Base-by-base conservation (phyloP, 495 filamentous ascomycete genomes). In the Neohortaea acidophila region DNA sequence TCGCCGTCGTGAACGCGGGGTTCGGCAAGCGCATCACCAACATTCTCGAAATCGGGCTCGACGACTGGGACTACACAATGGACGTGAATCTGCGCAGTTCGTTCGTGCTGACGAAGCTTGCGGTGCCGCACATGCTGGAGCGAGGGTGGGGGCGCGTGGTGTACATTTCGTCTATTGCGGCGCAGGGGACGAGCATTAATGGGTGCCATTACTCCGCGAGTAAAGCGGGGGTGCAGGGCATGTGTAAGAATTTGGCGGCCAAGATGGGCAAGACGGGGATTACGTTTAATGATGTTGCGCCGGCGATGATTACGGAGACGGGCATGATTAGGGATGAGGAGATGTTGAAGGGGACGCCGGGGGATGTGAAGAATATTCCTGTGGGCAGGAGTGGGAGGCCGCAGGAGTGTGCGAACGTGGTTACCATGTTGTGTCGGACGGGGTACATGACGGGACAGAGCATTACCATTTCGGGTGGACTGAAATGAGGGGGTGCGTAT, bases 221-320 rank as follows among this genome's bases (percentile, higher is more conserved):
- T 3, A 82, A 69, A 61, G 72, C 57, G 36, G 78, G 58, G 0
- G 48, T 82, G 36, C 72, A 68, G 2, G 72, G 69, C 2, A 66
- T 82, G 65, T 75, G 78, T 63, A 72, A 68, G 48, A 79, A 75
- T 40, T 58, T 83, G 15, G 65, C 73, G 9, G 67, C 59, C n/a
- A 67, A 70, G 35, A 62, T 78, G 19, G 74, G 72, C 7, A 60
- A 66, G 45, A 61, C 64, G 41, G 74, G 75, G 21, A 77, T 84
- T 45, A 82, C 77, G 17, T 73, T 80, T 26, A 83, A 84, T 37
- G 77, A 78, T 50, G 74, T 84, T 2, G 75, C 78, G 11, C 79
- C 79, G 0, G 78, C 77, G 8, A 73, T 83, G 72, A 81, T 83
- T 42, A 72, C 73, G 8, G 70, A 73, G 2, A 56, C 53, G 11